Percentiles rank a stretch among this genome's conserved stretches.
Evolutionary conservation across 1,284 basidiomycete species (phyloP).

Genomic region (Moesziomyces globuligerus): DNA sequence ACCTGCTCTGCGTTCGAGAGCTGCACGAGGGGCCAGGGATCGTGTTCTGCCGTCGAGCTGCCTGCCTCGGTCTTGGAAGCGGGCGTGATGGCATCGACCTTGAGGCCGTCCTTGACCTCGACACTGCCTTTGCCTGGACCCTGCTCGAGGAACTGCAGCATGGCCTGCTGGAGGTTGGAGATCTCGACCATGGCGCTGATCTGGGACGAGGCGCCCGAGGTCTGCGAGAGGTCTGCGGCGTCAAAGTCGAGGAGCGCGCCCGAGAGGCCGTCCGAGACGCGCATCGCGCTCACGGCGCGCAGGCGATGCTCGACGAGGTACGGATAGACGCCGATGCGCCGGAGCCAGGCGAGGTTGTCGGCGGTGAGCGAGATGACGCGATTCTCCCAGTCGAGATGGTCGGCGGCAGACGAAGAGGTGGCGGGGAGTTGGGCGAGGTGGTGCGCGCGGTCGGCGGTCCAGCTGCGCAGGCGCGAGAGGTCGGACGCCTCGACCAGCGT

Average conservation of each 20-base stretch:
- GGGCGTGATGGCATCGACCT: conserved; percentile 74
- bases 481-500: conserved; percentile 59
- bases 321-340: conserved; percentile 52
- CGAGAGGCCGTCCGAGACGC: conserved; percentile 65
- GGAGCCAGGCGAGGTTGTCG: conserved; percentile 62
- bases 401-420: conserved; percentile 22
- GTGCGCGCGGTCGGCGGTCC: conserved; percentile 35
- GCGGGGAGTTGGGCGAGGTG: conserved; percentile 8
- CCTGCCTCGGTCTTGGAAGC: conserved; percentile 18
- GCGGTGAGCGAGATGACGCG: conserved; percentile 62
- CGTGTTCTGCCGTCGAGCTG: conserved; percentile 64
- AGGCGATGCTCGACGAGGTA: conserved; percentile 52
- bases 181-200: conserved; percentile 65
- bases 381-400: conserved; percentile 61
- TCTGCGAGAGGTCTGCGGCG: conserved; percentile 18
- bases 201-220: conserved; percentile 17
- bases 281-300: conserved; percentile 57
- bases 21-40: conserved; percentile 47
- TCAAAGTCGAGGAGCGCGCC: conserved; percentile 62
- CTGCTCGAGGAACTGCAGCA: conserved; percentile 53
- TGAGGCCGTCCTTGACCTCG: conserved; percentile 75
- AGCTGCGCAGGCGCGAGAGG: conserved; percentile 41
- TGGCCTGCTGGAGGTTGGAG: conserved; percentile 64
- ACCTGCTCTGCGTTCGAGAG: conserved; percentile 12
- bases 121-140: conserved; percentile 38